phyloP scores from a whole-genome alignment of 1,284 basidiomycete species.

The Apiotrichum laibachii region DNA sequence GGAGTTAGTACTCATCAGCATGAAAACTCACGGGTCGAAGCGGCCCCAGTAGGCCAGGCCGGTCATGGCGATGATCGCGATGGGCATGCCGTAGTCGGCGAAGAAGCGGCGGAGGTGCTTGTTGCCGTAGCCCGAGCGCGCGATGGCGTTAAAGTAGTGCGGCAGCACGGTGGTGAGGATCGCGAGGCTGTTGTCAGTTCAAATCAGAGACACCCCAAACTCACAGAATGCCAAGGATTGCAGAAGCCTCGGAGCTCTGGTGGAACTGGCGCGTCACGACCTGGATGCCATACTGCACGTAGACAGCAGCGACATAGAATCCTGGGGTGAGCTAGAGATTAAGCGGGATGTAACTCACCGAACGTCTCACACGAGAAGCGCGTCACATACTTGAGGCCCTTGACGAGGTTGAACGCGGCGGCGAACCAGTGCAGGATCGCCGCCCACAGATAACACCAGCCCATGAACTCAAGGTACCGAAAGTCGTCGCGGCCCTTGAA shows the following conservation, averaged over 20 bases:
- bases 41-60: slow-evolving; percentile 80
- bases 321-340: no score
- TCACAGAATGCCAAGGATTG: slow-evolving; percentile 63
- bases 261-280: slow-evolving; percentile 71
- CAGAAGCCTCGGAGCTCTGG: slow-evolving; percentile 56
- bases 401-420: slow-evolving; percentile 78
- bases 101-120: slow-evolving; percentile 70
- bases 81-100: slow-evolving; percentile 85
- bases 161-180: slow-evolving; percentile 70
- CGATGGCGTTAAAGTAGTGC: slow-evolving; percentile 68
- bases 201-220: slow-evolving; percentile 2
- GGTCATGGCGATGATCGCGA: slow-evolving; percentile 69
- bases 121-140: slow-evolving; percentile 65
- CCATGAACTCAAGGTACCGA: slow-evolving; percentile 78
- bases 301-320: slow-evolving; percentile 65
- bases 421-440: slow-evolving; percentile 89
- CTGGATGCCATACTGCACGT: slow-evolving; percentile 80
- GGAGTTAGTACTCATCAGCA: no score
- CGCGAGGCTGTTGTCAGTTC: slow-evolving; percentile 58
- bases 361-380: slow-evolving; percentile 90
- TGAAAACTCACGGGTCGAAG: slow-evolving; percentile 55
- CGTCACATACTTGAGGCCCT: slow-evolving; percentile 80
- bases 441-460: slow-evolving; percentile 91
- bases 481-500: slow-evolving; percentile 52
- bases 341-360: slow-evolving; percentile 43